Conservation (phyloP, 441 rosid species). For the Gossypium laxum region DNA sequence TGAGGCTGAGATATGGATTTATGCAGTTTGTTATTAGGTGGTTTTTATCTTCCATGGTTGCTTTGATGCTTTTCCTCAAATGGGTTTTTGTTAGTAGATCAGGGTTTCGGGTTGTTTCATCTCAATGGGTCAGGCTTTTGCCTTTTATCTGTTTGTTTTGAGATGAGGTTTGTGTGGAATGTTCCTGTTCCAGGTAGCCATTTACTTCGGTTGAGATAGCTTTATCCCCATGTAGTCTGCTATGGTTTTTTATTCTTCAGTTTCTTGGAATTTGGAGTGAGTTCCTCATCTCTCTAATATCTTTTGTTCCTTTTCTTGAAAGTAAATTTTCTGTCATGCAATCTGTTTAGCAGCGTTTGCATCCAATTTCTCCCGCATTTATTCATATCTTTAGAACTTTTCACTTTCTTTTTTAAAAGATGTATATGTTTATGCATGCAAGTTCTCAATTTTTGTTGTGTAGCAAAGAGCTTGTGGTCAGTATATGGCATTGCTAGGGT, state of each 20-base stretch:
- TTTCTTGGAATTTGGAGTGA: background rate
- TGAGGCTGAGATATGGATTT: slow-evolving; percentile 5
- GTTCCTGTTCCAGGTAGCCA: background rate
- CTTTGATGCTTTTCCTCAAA: background rate
- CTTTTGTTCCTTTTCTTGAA: background rate
- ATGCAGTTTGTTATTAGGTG: background rate
- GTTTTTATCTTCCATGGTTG: background rate
- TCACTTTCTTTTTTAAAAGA: background rate
- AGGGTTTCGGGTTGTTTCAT: slow-evolving; percentile 3
- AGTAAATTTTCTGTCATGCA: background rate
- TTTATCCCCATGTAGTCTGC: background rate
- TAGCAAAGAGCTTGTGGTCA: background rate
- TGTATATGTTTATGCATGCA: slow-evolving; percentile 1
- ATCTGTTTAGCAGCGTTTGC: background rate
- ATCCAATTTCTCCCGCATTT: background rate
- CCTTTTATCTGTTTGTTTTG: background rate
- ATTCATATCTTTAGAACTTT: background rate
- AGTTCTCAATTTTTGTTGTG: slow-evolving; percentile 1
- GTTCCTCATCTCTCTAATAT: background rate
- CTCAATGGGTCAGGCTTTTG: background rate
- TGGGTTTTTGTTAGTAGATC: slow-evolving; percentile 1
- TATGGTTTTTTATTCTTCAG: background rate
- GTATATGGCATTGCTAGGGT: background rate
- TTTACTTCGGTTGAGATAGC: background rate
- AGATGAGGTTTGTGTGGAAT: background rate